phyloP scores from a whole-genome alignment of 768 basidiomycete genomes.

The Russula sp. region DNA sequence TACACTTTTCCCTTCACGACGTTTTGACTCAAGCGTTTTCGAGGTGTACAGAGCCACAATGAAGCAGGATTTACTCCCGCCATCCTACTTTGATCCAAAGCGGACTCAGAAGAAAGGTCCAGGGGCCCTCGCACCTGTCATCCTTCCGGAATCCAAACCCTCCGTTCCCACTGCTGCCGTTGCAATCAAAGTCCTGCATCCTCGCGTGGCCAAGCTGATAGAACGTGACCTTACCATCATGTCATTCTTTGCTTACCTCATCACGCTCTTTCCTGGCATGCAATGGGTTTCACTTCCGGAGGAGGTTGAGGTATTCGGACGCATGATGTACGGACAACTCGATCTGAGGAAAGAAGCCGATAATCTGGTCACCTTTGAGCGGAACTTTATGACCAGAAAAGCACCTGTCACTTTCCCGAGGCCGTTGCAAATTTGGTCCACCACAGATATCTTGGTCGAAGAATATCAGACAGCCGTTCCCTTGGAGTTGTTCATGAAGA shows the following conservation, averaged over 20 bases:
- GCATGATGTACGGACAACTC: slow-evolving; percentile 94
- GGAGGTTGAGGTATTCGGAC: slow-evolving; percentile 90
- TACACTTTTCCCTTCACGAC: neutral
- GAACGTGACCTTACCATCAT: slow-evolving; percentile 90
- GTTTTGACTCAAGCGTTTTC: neutral
- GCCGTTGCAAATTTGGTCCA: slow-evolving; percentile 77
- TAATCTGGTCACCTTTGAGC: slow-evolving; percentile 79
- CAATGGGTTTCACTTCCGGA: slow-evolving; percentile 94
- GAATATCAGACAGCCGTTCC: slow-evolving; percentile 92
- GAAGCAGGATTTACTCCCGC: slow-evolving; percentile 76
- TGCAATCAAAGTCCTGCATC: slow-evolving; percentile 95
- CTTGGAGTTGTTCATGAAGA: slow-evolving; percentile 74
- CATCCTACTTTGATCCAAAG: slow-evolving; percentile 74
- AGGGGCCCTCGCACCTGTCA: slow-evolving; percentile 45
- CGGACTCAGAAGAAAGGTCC: slow-evolving; percentile 42
- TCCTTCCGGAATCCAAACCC: slow-evolving; percentile 48
- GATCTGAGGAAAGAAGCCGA: slow-evolving; percentile 87
- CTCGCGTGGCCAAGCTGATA: slow-evolving; percentile 74
- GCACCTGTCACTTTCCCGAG: slow-evolving; percentile 86
- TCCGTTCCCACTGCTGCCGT: slow-evolving; percentile 79
- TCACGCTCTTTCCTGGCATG: slow-evolving; percentile 85
- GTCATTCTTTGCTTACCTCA: slow-evolving; percentile 76
- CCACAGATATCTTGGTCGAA: slow-evolving; percentile 76
- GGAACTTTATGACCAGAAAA: slow-evolving; percentile 72
- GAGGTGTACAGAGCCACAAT: slow-evolving; percentile 88